A percentile compares a stretch with the other conserved stretches of the same genome.
phyloP scores from a whole-genome alignment of 225 moss, liverwort and hornwort species.

The Takakia lepidozioides region DNA sequence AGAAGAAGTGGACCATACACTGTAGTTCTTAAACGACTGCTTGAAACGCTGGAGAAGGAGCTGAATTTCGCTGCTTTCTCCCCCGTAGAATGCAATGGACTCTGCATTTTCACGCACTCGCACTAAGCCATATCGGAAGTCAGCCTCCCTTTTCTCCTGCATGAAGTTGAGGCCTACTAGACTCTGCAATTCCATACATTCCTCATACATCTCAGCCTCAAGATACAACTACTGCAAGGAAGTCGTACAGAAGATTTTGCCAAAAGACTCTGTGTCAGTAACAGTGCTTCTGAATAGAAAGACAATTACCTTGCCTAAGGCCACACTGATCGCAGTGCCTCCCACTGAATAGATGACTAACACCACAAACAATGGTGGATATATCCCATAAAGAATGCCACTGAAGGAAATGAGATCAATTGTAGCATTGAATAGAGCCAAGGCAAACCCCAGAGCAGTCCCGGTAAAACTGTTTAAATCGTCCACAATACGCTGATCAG shows the following conservation, averaged over 20 bases:
- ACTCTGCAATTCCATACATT: slow-evolving; percentile 30
- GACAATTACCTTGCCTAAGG: slow-evolving; percentile 69
- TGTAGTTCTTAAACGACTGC: slow-evolving; percentile 81
- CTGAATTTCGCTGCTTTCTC: slow-evolving; percentile 76
- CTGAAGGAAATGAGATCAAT: slow-evolving; percentile 92
- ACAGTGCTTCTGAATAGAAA: too few species aligned
- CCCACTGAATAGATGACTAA: slow-evolving; percentile 78
- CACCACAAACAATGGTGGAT: slow-evolving; percentile 87
- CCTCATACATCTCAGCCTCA: too few species aligned
- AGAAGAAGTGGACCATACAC: slow-evolving; percentile 59
- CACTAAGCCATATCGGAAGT: slow-evolving; percentile 75
- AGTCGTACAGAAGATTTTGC: too few species aligned
- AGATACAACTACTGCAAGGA: too few species aligned
- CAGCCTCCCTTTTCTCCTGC: slow-evolving; percentile 85
- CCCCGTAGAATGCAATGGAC: slow-evolving; percentile 92
- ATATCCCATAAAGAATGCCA: slow-evolving; percentile 89
- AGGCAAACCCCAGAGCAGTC: slow-evolving; percentile 68
- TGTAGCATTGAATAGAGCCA: slow-evolving; percentile 78
- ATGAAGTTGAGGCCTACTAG: slow-evolving; percentile 84
- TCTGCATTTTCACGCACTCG: slow-evolving; percentile 83
- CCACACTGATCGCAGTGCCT: slow-evolving; percentile 81
- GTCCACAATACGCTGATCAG: slow-evolving; percentile 93
- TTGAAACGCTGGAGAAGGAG: slow-evolving; percentile 66
- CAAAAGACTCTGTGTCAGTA: too few species aligned
- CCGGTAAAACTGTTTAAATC: slow-evolving; percentile 78